Conservation (phyloP, 2,329 filamentous ascomycete species). For the Pyrenochaeta sp. region DNA sequence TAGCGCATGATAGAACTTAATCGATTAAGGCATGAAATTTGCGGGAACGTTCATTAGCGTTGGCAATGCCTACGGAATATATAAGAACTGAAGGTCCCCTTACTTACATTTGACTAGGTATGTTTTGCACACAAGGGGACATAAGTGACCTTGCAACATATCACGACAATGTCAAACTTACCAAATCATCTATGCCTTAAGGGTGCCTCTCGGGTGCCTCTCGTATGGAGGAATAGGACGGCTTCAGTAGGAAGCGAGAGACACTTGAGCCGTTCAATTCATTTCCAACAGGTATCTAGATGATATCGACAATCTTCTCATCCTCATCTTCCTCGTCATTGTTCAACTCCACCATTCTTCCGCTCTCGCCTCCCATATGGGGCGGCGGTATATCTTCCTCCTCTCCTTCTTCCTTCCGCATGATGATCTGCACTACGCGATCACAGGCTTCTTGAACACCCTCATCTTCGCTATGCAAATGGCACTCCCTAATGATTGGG, state of each 20-base stretch:
- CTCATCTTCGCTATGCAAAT: constrained; percentile 78
- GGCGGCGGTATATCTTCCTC: constrained; percentile 53
- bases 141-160: background rate
- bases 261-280: too few relatives aligned
- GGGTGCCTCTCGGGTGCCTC: too few relatives aligned
- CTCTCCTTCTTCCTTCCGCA: constrained; percentile 75
- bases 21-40: too few relatives aligned
- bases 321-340: constrained; percentile 45
- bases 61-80: too few relatives aligned
- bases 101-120: too few relatives aligned
- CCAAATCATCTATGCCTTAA: too few relatives aligned
- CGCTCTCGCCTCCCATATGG: constrained; percentile 25
- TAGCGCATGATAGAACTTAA: too few relatives aligned
- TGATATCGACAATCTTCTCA: constrained; percentile 48
- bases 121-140: background rate
- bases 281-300: constrained; percentile 6
- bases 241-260: too few relatives aligned
- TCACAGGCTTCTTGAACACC: constrained; percentile 85
- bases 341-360: constrained; percentile 38
- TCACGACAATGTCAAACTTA: too few relatives aligned
- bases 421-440: constrained; percentile 85
- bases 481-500: constrained; percentile 85
- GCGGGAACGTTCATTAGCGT: too few relatives aligned
- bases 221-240: too few relatives aligned
- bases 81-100: too few relatives aligned